Evolutionary conservation across 2,329 filamentous ascomycete genomes (phyloP), one percentile per base, ranked within the genome.

Genomic region (Fusarium robinianum): DNA sequence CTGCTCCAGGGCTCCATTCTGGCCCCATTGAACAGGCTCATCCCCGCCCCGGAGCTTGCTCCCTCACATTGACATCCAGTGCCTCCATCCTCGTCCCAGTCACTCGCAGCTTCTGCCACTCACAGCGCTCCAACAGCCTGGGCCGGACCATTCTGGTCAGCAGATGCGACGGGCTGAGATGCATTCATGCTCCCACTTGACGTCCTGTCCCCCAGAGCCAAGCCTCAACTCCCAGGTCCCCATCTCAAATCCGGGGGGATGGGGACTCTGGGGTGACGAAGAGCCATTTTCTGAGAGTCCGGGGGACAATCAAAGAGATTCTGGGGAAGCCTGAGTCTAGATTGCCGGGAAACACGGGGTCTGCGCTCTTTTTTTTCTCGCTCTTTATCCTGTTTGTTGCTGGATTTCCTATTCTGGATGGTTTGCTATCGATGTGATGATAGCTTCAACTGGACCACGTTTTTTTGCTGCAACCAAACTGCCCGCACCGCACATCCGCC

Each of bases 401-500:
- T n/a, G n/a, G n/a, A n/a, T n/a, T 24, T 6, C 12, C 15, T 33
- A 12, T 30, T 23, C 17, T 22, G 19, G 16, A 7, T 17, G 12
- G 15, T 10, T 10, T n/a, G n/a, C n/a, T 31, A 25, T 39, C 7
- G 22, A 23, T 16, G 15, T 21, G 14, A 23, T 11, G 39, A 51
- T 41, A 27, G 21, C 46, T 50, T 50, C 26, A 41, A 5, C n/a
- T n/a, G 22, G 17, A 18, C 10, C 27, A 17, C 8, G 26, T 19
- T 11, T 21, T 41, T 45, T 32, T 42, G 46, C 22, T 6, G 15
- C 25, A 5, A 8, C 36, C 26, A 22, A 27, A 22, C n/a, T n/a
- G n/a, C n/a, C n/a, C 38, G 35, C 51, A 55, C 51, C 51, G 51
- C 51, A 55, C 42, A 39, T 39, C 51, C 51, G 51, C 8, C 27